Evolutionary conservation across 495 filamentous ascomycete species (phyloP), one percentile per base, ranked within the genome.

Genomic region (Patellaria atrata): DNA sequence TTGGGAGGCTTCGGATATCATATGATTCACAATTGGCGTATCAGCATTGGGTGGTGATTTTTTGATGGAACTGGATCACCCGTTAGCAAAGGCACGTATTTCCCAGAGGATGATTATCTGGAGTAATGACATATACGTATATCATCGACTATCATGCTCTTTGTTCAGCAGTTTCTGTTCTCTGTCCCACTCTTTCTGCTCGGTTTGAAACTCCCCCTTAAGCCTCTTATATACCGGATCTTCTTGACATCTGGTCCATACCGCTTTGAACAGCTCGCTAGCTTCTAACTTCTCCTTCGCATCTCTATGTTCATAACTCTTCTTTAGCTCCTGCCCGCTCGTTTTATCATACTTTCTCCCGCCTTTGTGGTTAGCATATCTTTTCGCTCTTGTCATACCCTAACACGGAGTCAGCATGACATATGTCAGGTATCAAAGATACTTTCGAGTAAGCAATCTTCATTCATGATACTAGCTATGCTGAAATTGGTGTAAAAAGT

Each of bases 311-410:
- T 25, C 38, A 9, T 46, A 30, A 27, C 44, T 41, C 35, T 54
- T 55, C 36, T 47, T 42, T 27, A 39, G 16, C 39, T 35, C 51
- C 45, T 43, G 33, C 23, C 43, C 51, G 22, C 26, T 51, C 5
- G 41, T 47, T 16, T 51, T 48, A 31, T 45, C 50, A 37, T 64
- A 64, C 44, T 67, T 69, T 35, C 56, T 55, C 11, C 66, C 66
- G 0, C 63, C 64, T 33, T 59, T 57, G 26, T 63, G 56, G 37
- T 67, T 67, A 12, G 62, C 63, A 51, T 69, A 68, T 27, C 63
- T 45, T 40, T 56, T 64, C 14, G 61, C 55, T 11, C 66, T 39
- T 16, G 63, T 67, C 62, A 70, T 70, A 3, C 65, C 63, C 41
- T 45, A n/a, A n/a, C n/a, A n/a, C n/a, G n/a, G n/a, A n/a, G n/a